Conservation (phyloP, 2,329 filamentous ascomycete species). For the Trichophyton rubrum region DNA sequence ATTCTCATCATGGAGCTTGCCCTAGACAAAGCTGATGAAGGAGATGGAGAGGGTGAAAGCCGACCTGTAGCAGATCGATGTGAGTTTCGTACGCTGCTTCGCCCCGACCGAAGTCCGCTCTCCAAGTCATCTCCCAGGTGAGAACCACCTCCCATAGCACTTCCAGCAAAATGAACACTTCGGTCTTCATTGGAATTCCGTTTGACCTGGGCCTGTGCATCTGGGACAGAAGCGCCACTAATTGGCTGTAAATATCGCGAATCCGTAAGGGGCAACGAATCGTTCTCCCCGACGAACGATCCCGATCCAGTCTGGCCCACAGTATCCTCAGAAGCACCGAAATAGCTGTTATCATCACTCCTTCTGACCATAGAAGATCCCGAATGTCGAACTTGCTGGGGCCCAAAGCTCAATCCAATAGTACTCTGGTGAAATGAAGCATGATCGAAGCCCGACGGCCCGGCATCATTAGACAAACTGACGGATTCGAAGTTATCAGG, state of each 20-base stretch:
- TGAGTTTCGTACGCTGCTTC: slow-evolving; percentile 9
- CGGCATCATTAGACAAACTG: slow-evolving; percentile 17
- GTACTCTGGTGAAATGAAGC: slow-evolving; percentile 3
- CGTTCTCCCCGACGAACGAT: slow-evolving; percentile 40
- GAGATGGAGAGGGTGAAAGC: slow-evolving; percentile 43
- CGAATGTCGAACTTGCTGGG: background rate
- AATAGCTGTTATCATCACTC: background rate
- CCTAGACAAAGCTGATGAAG: slow-evolving; percentile 49
- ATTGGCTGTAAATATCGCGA: slow-evolving; percentile 45
- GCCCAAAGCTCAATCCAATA: slow-evolving; percentile 7
- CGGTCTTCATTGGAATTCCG: slow-evolving; percentile 22
- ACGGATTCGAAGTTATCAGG: slow-evolving; percentile 11
- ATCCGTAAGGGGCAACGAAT: slow-evolving; percentile 50
- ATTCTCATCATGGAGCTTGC: slow-evolving; percentile 65
- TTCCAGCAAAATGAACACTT: slow-evolving; percentile 42
- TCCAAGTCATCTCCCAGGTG: slow-evolving; percentile 55
- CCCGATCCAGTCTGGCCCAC: slow-evolving; percentile 25
- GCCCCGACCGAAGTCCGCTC: slow-evolving; percentile 37
- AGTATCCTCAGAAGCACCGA: background rate
- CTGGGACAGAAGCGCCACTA: slow-evolving; percentile 35
- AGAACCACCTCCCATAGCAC: slow-evolving; percentile 27
- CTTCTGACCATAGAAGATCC: background rate
- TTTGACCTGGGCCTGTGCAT: slow-evolving; percentile 37
- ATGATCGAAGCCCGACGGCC: slow-evolving; percentile 8
- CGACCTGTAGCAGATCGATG: slow-evolving; percentile 35